Percentiles rank a stretch among this genome's conserved stretches.
phyloP scores from a whole-genome alignment of 2,329 filamentous ascomycete genomes.

The Huntiella omanensis region DNA sequence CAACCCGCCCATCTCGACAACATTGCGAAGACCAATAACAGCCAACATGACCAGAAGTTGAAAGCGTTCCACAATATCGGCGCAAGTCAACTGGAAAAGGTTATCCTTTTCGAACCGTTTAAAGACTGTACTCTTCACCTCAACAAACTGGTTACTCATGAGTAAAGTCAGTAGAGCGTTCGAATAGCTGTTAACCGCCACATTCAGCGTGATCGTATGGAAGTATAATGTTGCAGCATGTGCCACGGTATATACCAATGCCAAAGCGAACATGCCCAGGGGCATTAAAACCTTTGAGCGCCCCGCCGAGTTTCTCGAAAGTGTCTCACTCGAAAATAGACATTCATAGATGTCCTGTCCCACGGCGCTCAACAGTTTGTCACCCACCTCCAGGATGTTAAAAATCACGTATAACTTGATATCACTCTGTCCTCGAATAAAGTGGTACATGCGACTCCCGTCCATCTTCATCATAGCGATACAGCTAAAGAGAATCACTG shows the following conservation, averaged over 20 bases:
- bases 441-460: conserved; percentile 94
- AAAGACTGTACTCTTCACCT: conserved; percentile 96
- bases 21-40: conserved; percentile 89
- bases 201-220: conserved; percentile 93
- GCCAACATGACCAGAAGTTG: conserved; percentile 94
- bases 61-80: conserved; percentile 91
- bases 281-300: conserved; percentile 81
- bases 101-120: conserved; percentile 99
- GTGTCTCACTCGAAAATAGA: conserved; percentile 78
- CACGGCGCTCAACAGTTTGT: conserved; percentile 73
- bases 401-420: conserved; percentile 99
- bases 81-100: conserved; percentile 86
- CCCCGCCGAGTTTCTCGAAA: conserved; percentile 72
- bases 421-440: conserved; percentile 84
- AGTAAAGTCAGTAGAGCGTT: conserved; percentile 84
- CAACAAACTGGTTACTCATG: conserved; percentile 94
- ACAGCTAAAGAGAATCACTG: conserved; percentile 74
- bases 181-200: conserved; percentile 95
- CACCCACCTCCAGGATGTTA: conserved; percentile 85
- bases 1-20: conserved; percentile 83
- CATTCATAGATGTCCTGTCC: conserved; percentile 95
- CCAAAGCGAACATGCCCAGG: conserved; percentile 76
- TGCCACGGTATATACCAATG: conserved; percentile 69
- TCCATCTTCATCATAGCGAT: conserved; percentile 76
- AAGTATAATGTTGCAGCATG: conserved; percentile 86